A percentile compares a stretch with the other conserved stretches of the same genome.
Conservation (phyloP, 345 rosid species). For the Ceriops tagal region DNA sequence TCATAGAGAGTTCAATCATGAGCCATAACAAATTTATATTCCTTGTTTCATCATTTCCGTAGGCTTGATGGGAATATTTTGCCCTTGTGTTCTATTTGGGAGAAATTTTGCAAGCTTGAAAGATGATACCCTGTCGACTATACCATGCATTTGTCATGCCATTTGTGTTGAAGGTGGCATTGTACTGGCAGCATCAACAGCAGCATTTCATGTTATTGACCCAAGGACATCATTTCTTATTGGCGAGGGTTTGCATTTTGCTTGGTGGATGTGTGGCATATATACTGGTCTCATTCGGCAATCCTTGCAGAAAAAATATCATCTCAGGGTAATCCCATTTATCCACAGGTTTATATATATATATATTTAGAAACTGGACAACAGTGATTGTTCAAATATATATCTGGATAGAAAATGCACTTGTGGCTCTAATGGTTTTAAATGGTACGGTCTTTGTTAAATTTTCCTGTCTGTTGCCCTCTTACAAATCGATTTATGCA, state of each 20-base stretch:
- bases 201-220: constrained; percentile 66
- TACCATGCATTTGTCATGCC: constrained; percentile 79
- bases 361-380: too few species aligned
- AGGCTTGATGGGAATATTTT: constrained; percentile 85
- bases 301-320: constrained; percentile 80
- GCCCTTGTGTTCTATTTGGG: constrained; percentile 92
- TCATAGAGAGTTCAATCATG: neutral
- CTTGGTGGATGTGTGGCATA: constrained; percentile 99
- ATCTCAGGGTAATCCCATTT: constrained; percentile 59
- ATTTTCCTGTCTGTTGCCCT: too few species aligned
- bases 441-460: too few species aligned
- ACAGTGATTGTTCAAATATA: too few species aligned
- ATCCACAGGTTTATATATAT: neutral
- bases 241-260: constrained; percentile 77
- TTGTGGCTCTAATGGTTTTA: too few species aligned
- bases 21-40: neutral
- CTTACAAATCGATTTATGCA: too few species aligned
- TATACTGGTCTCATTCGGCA: constrained; percentile 82
- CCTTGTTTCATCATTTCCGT: constrained; percentile 6
- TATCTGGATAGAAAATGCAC: too few species aligned
- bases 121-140: constrained; percentile 71
- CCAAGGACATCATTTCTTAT: constrained; percentile 73
- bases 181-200: constrained; percentile 57
- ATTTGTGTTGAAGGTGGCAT: constrained; percentile 83
- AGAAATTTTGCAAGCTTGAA: constrained; percentile 71